Evolutionary conservation across 2,329 filamentous ascomycete species (phyloP).

Genomic region (Hypoxylon sp.): DNA sequence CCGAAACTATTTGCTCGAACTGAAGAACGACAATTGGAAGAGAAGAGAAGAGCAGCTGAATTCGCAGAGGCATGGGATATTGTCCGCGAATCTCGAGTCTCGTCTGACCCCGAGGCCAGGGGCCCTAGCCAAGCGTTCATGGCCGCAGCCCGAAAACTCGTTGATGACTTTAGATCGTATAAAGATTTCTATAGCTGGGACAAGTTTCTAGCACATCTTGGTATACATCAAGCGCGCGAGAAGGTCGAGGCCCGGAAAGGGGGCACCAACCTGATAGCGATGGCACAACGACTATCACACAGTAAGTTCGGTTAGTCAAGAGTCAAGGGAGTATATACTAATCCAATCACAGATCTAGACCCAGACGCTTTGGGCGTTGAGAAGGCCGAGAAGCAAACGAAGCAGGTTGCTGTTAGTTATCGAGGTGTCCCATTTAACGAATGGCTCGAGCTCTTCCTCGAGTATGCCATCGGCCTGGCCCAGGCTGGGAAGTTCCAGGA

Average conservation of each 20-base stretch:
- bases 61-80: conserved; percentile 56
- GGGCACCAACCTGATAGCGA: conserved; percentile 63
- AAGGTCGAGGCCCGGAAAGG: conserved; percentile 43
- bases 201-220: conserved; percentile 71
- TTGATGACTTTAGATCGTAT: conserved; percentile 73
- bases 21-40: conserved; percentile 50
- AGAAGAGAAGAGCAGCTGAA: conserved; percentile 50
- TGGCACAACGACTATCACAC: conserved; percentile 68
- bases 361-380: conserved; percentile 51
- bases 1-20: conserved; percentile 50
- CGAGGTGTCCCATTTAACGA: conserved; percentile 83
- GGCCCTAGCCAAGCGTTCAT: conserved; percentile 67
- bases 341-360: conserved; percentile 50
- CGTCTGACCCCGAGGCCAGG: conserved; percentile 48
- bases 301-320: conserved; percentile 56
- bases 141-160: conserved; percentile 68
- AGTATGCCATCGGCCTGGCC: conserved; percentile 84
- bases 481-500: conserved; percentile 74
- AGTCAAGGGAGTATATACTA: conserved; percentile 26
- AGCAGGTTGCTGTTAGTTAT: conserved; percentile 54
- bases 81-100: conserved; percentile 50
- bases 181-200: conserved; percentile 76
- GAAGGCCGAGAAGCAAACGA: conserved; percentile 48
- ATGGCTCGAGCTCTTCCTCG: conserved; percentile 92
- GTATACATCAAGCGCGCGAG: conserved; percentile 56